A percentile compares a stretch with the other conserved stretches of the same genome.
Evolutionary conservation across 1,139 yeast genomes (phyloP).

Genomic region (Saccharomyces hybrid): DNA sequence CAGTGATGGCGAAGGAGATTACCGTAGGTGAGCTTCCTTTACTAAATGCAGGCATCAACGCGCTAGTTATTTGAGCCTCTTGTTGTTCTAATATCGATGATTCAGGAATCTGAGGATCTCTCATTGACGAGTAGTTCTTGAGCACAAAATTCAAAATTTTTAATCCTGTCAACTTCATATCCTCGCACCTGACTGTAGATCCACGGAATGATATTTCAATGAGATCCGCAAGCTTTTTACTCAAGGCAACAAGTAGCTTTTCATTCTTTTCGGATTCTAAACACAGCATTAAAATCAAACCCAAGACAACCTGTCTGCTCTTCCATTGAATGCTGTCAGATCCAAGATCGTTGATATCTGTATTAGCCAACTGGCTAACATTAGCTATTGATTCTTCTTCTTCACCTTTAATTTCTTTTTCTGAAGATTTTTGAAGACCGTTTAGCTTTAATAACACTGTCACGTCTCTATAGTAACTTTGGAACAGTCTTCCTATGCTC

Average conservation of each 20-base stretch:
- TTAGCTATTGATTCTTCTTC: conserved; percentile 40
- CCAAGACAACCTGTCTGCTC: conserved; percentile 39
- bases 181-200: conserved; percentile 61
- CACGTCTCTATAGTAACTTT: conserved; percentile 20
- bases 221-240: conserved; percentile 56
- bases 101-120: conserved; percentile 68
- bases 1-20: conserved; percentile 70
- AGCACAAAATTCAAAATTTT: conserved; percentile 56
- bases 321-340: conserved; percentile 24
- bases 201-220: conserved; percentile 80
- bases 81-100: conserved; percentile 77
- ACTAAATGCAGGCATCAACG: conserved; percentile 82
- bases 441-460: conserved; percentile 17
- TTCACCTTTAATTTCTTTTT: conserved; percentile 36
- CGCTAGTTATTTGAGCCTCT: conserved; percentile 89
- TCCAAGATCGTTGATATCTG: conserved; percentile 12
- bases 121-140: conserved; percentile 41
- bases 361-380: conserved; percentile 13
- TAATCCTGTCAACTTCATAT: conserved; percentile 60
- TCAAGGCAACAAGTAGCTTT: conserved; percentile 38
- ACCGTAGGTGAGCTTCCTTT: conserved; percentile 65
- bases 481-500: conserved; percentile 32
- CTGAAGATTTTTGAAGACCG: conserved; percentile 16
- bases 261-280: conserved; percentile 37
- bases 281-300: conserved; percentile 48